Base-by-base conservation (phyloP, 1,284 basidiomycete genomes). In the Tremellales sp. region DNA sequence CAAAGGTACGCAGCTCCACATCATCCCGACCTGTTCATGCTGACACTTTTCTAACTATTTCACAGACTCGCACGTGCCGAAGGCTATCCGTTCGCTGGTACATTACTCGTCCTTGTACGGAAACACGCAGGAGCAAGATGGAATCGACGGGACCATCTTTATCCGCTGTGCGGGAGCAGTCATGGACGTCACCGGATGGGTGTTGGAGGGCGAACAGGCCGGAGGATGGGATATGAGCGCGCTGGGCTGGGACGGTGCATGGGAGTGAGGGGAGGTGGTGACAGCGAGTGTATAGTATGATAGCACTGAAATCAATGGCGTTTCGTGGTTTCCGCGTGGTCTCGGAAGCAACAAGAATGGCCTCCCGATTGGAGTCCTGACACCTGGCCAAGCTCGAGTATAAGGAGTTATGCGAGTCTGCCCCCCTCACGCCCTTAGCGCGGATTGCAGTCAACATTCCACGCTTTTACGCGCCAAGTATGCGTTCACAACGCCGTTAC, bases 171-270 rank as follows among this genome's bases (percentile, higher is more conserved):
- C 83, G 1, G 82, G 82, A 1, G 72, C 81, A 28, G 58, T 83
- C 57, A 78, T 83, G 78, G 72, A 81, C 31, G 75, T 71, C 13
- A 70, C 82, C 48, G 83, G 83, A 0, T 85, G 83, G 83, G 76
- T 79, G 1, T 71, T 75, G 18, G 75, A 79, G 68, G 80, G 79
- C 0, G 75, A 75, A 3, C 50, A 66, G 1, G 56, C 58, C 16
- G 51, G 50, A 1, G 43, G 38, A 16, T 85, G 83, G 83, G 83
- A 84, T 65, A 54, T 75, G 35, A 81, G 79, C 56, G 81, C 76
- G 16, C 65, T 84, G 21, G 84, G 84, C 0, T 85, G 81, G 79
- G 81, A 85, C 50, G 82, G 75, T 10, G 82, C 82, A 1, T 85
- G 83, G 84, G 75, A 77, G 50, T 44, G 46, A 28, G 44, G 47